phyloP scores from a whole-genome alignment of 2,329 filamentous ascomycete genomes.

The Xylaria hypoxylon region DNA sequence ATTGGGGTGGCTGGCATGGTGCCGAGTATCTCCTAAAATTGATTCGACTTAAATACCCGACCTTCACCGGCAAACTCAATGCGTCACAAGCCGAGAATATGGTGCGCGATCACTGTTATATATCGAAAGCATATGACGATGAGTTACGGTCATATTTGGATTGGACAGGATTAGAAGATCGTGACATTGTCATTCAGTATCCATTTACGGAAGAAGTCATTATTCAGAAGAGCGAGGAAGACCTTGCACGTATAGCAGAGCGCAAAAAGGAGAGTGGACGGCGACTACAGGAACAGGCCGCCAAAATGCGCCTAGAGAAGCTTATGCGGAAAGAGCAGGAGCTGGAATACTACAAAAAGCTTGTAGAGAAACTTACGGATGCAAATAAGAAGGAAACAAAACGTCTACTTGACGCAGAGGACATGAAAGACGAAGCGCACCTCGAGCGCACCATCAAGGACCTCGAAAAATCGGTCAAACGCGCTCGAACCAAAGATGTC shows the following conservation, averaged over 20 bases:
- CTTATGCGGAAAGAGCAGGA: constrained; percentile 96
- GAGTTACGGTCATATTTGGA: constrained; percentile 84
- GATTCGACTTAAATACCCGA: constrained; percentile 89
- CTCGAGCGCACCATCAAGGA: constrained; percentile 88
- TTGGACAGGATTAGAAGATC: constrained; percentile 90
- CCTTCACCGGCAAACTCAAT: constrained; percentile 87
- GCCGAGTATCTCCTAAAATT: constrained; percentile 93
- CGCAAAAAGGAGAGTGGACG: constrained; percentile 94
- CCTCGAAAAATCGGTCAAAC: constrained; percentile 88
- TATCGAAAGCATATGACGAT: constrained; percentile 83
- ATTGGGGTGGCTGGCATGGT: constrained; percentile 93
- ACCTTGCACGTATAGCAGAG: constrained; percentile 89
- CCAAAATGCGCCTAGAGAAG: constrained; percentile 96
- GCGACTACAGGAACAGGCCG: constrained; percentile 92
- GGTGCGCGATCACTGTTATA: constrained; percentile 88
- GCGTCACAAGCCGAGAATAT: constrained; percentile 88
- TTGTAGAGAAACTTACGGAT: constrained; percentile 77
- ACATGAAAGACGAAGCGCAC: constrained; percentile 89
- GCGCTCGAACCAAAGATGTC: constrained; percentile 92
- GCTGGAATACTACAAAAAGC: constrained; percentile 89
- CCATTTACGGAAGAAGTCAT: constrained; percentile 93
- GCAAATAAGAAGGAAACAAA: constrained; percentile 92
- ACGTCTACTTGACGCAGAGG: constrained; percentile 86
- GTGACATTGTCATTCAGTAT: constrained; percentile 90
- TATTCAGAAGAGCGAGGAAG: constrained; percentile 92